Evolutionary conservation across 2,329 filamentous ascomycete species (phyloP).

Genomic region (Xylariaceae sp.): DNA sequence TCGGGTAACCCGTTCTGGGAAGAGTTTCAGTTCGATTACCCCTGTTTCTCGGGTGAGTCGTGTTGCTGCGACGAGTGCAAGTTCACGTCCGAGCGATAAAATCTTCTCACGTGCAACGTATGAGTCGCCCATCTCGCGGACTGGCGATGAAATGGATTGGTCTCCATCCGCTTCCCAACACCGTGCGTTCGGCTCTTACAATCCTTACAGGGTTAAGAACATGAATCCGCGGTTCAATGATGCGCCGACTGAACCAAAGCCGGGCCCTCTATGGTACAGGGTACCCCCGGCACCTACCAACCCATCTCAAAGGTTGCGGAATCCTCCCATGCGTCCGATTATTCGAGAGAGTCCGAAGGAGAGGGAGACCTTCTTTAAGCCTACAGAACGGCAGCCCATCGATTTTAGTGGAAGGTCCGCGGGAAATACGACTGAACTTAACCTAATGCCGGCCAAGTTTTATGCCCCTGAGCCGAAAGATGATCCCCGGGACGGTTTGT

Average conservation of each 20-base stretch:
- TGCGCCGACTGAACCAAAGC: slow-evolving; percentile 39
- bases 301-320: slow-evolving; percentile 58
- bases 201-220: slow-evolving; percentile 37
- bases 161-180: slow-evolving; percentile 55
- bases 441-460: slow-evolving; percentile 28
- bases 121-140: slow-evolving; percentile 28
- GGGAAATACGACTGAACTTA: slow-evolving; percentile 20
- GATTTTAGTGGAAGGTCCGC: slow-evolving; percentile 21
- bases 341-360: slow-evolving; percentile 43
- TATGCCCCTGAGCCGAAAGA: slow-evolving; percentile 29
- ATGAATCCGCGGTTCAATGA: slow-evolving; percentile 43
- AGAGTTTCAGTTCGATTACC: neutral
- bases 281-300: slow-evolving; percentile 63
- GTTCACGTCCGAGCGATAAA: neutral
- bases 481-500: slow-evolving; percentile 31
- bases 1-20: neutral
- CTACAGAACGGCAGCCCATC: slow-evolving; percentile 20
- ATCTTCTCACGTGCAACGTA: neutral
- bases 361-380: slow-evolving; percentile 47
- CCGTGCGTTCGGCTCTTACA: slow-evolving; percentile 48
- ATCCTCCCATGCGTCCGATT: slow-evolving; percentile 53
- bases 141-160: slow-evolving; percentile 68
- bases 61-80: too few relatives aligned
- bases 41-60: neutral
- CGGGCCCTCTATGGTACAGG: slow-evolving; percentile 61